Evolutionary conservation across 768 basidiomycete genomes (phyloP), one percentile per base, ranked within the genome.

Genomic region (Roridomyces roridus): DNA sequence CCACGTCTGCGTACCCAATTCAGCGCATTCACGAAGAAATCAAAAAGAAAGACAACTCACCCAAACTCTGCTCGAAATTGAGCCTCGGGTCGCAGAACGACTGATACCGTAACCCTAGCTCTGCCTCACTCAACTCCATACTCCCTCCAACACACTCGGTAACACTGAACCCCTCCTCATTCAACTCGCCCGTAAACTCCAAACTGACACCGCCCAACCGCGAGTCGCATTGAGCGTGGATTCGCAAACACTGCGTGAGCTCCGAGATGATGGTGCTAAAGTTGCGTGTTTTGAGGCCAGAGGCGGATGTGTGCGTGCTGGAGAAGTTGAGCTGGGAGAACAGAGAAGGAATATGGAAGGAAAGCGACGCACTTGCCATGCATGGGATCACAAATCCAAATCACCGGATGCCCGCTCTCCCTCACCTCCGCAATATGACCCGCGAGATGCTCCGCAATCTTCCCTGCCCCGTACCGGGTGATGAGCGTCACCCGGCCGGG

Each of bases 371-470:
- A 94, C 94, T 98, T 97, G 77, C 96, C 96, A 65, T 98, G 96
- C 96, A 98, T 98, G 3, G 96, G 95, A 73, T 98, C 97, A 67
- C 92, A 96, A 46, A 96, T 83, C 94, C 96, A 98, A 9, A 88
- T 85, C 3, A 97, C 95, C 1, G 91, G 91, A 68, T 98, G 95
- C 0, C 83, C 85, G 2, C 93, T 88, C 46, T 74, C 60, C 67
- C 91, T 87, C 15, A 99, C 96, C 8, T 86, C 88, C 12, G 72
- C 70, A 69, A 99, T 96, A 69, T 98, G 96, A 0, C 72, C 80
- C 0, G 94, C 80, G 8, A 98, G 86, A 65, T 86, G 80, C 25
- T 80, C 70, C 50, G 86, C 87, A 60, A 97, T 85, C 92, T 96
- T 95, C 2, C 77, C 77, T 0, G 94, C 94, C 4, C 96, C 96